phyloP scores from a whole-genome alignment of 2,329 filamentous ascomycete species.

The Lachnellula occidentalis region DNA sequence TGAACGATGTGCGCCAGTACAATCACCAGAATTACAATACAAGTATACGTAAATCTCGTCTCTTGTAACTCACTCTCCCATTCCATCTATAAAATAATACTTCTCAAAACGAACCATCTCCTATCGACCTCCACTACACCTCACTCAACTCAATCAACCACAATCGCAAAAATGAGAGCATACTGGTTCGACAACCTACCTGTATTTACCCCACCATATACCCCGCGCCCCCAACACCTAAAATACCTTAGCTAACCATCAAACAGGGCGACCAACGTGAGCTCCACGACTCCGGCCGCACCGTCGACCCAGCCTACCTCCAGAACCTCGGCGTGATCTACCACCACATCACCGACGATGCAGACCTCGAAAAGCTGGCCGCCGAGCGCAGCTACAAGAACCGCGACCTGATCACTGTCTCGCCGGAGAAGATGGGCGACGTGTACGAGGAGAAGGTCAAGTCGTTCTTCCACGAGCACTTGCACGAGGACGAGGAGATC shows the following conservation, averaged over 20 bases:
- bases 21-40: too few species aligned
- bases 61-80: neutral
- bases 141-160: neutral
- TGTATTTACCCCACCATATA: conserved; percentile 34
- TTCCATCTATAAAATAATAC: neutral
- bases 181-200: conserved; percentile 66
- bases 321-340: conserved; percentile 74
- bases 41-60: too few species aligned
- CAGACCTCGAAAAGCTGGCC: conserved; percentile 69
- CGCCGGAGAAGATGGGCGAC: conserved; percentile 76
- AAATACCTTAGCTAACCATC: conserved; percentile 6
- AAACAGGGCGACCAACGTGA: conserved; percentile 85
- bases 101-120: neutral
- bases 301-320: conserved; percentile 61
- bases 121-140: neutral
- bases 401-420: conserved; percentile 87
- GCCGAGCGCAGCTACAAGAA: conserved; percentile 79
- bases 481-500: conserved; percentile 99
- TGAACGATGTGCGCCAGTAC: neutral
- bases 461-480: conserved; percentile 87
- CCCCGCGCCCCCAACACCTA: conserved; percentile 1
- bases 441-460: conserved; percentile 92
- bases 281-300: conserved; percentile 77
- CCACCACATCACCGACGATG: conserved; percentile 58
- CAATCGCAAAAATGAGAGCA: conserved; percentile 52